Conservation (phyloP, 2,329 filamentous ascomycete genomes). For the Cytospora piceae region DNA sequence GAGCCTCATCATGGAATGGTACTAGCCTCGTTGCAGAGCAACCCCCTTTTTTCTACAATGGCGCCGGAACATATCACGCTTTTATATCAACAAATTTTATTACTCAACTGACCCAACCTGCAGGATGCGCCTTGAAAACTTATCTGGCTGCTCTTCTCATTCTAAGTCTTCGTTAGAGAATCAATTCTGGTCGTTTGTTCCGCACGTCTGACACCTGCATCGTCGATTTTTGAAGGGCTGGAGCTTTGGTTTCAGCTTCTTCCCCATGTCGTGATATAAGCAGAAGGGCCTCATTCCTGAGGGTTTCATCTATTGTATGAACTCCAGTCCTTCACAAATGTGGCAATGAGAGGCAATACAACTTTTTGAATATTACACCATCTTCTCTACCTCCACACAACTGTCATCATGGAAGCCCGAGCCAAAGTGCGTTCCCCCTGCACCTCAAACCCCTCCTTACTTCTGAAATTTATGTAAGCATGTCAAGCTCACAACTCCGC, state of each 20-base stretch:
- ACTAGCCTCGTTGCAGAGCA: neutral
- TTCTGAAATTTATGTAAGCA: neutral
- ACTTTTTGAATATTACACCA: neutral
- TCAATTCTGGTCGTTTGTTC: neutral
- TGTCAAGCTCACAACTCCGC: constrained; percentile 23
- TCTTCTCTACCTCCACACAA: neutral
- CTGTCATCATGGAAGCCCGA: constrained; percentile 28
- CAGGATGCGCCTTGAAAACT: constrained; percentile 5
- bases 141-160: constrained; percentile 5
- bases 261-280: constrained; percentile 16
- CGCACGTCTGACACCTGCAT: neutral
- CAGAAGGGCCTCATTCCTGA: constrained; percentile 14
- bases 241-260: neutral
- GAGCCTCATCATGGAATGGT: neutral
- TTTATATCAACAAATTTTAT: constrained; percentile 10
- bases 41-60: neutral
- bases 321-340: constrained; percentile 4
- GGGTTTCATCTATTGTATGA: constrained; percentile 3
- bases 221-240: neutral
- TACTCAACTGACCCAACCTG: constrained; percentile 14
- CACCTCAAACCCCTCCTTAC: neutral
- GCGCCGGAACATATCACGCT: constrained; percentile 6
- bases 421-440: constrained; percentile 20
- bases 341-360: constrained; percentile 10
- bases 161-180: constrained; percentile 4